Conservation (phyloP, 305 asterid species). For the Solanum hybrid region DNA sequence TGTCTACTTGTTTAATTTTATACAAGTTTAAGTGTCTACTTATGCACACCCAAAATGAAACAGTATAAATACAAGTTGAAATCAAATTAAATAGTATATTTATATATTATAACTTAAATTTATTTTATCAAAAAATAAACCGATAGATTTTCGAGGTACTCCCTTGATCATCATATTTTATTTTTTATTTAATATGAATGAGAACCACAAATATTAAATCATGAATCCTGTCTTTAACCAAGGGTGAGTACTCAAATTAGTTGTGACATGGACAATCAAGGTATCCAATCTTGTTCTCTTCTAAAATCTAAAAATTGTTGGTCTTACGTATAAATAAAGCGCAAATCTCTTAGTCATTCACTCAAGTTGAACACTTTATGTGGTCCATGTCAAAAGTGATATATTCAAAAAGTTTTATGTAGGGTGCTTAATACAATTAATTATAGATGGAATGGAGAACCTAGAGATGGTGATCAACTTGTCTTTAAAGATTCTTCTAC, state of each 20-base stretch:
- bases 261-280: not conserved
- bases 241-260: not conserved
- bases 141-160: not conserved
- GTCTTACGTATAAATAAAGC: not conserved
- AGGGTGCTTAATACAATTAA: not conserved
- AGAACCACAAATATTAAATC: not conserved
- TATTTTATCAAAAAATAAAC: not conserved
- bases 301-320: not conserved
- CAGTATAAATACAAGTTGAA: no score
- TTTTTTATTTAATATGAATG: not conserved
- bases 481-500: not conserved
- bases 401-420: not conserved
- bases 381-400: slow-evolving; percentile 4
- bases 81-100: no score
- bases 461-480: not conserved
- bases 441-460: not conserved
- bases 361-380: not conserved
- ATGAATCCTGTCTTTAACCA: not conserved
- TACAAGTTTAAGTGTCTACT: no score
- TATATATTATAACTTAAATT: no score
- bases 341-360: not conserved
- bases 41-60: not conserved
- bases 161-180: not conserved
- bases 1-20: no score
- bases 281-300: not conserved